Evolutionary conservation across 176 grass and related monocot species (phyloP).

Genomic region (Alloteropsis semialata): DNA sequence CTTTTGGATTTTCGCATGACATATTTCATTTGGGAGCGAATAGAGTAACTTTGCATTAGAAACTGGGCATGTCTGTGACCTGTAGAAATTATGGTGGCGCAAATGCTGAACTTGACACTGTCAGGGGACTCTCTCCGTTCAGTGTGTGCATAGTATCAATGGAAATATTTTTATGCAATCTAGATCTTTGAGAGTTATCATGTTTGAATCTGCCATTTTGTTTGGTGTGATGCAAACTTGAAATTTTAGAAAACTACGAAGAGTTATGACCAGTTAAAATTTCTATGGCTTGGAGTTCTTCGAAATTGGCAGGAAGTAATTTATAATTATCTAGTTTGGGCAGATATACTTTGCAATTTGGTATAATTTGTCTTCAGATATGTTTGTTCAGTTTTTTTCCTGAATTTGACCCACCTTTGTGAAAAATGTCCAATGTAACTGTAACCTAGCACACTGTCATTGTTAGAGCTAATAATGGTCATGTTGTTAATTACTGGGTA

Average conservation of each 20-base stretch:
- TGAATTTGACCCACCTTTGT: neutral
- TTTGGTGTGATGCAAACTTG: neutral
- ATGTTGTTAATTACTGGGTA: constrained; percentile 4
- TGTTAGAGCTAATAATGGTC: neutral
- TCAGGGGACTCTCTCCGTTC: neutral
- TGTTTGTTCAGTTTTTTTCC: neutral
- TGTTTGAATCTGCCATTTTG: neutral
- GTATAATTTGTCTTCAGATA: neutral
- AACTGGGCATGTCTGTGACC: neutral
- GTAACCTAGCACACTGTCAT: neutral
- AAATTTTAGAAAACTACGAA: neutral
- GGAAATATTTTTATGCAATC: neutral
- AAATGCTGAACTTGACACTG: neutral
- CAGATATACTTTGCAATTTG: neutral
- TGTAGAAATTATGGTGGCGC: neutral
- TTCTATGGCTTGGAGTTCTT: neutral
- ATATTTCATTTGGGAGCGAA: neutral
- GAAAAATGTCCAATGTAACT: neutral
- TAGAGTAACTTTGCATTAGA: neutral
- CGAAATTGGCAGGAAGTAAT: neutral
- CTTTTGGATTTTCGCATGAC: neutral
- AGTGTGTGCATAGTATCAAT: constrained; percentile 3
- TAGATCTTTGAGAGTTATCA: neutral
- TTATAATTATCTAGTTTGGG: neutral
- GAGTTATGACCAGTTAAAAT: neutral